These are phyloP conservation scores for Ogataea salicorniae DNA, from an alignment of 805 yeast species.

Conservation along the genomic window DNA sequence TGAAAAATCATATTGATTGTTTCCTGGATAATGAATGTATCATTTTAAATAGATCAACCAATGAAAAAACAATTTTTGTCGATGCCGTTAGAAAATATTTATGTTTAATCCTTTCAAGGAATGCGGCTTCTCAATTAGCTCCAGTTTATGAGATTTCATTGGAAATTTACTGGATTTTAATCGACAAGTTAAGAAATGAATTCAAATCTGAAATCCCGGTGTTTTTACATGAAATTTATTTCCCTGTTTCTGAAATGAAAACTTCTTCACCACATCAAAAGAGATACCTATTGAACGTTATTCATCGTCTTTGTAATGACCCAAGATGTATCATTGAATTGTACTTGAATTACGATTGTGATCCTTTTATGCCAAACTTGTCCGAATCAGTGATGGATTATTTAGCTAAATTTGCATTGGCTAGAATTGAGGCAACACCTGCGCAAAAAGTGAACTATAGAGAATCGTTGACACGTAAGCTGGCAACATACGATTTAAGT, in stretches of 20 bases:
- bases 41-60: constrained; percentile 44
- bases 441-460: constrained; percentile 57
- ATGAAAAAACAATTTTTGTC: constrained; percentile 57
- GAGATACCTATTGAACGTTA: constrained; percentile 73
- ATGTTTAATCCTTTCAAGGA: constrained; percentile 77
- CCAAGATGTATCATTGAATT: constrained; percentile 89
- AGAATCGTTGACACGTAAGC: constrained; percentile 45
- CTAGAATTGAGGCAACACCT: constrained; percentile 66
- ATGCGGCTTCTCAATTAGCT: constrained; percentile 87
- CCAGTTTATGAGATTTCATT: constrained; percentile 89
- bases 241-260: constrained; percentile 89
- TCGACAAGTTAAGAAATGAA: constrained; percentile 77
- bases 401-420: constrained; percentile 64
- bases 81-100: constrained; percentile 81
- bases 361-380: constrained; percentile 69
- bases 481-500: constrained; percentile 69
- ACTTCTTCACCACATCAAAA: constrained; percentile 92
- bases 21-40: constrained; percentile 58
- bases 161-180: constrained; percentile 88
- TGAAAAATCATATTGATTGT: constrained; percentile 79
- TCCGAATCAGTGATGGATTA: constrained; percentile 80
- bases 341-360: constrained; percentile 94
- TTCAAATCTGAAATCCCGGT: constrained; percentile 94
- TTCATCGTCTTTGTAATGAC: constrained; percentile 79
- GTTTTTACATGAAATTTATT: constrained; percentile 85